Base-by-base conservation (phyloP, 2,329 filamentous ascomycete species). In the Talaromyces albobiverticillius region DNA sequence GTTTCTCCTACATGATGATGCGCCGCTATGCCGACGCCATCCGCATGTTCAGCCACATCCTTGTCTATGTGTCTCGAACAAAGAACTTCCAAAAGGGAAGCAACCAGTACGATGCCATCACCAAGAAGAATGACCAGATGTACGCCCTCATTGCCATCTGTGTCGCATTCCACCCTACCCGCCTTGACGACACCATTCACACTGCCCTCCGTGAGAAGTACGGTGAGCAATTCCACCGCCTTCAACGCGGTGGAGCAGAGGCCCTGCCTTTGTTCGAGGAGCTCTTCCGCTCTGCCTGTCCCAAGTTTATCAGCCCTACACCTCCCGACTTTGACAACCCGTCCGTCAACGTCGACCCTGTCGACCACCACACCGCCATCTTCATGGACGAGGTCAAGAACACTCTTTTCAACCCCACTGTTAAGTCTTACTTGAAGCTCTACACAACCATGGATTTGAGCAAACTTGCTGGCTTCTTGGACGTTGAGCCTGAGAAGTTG, bases 1-100 rank as follows among this genome's bases (percentile, higher is more conserved):
- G 94, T 64, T 99, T 99, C 85, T 95, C 90, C 64, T 99, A 99
- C 87, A 97, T 99, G 93, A 99, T 99, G 94, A 95, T 97, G 90
- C 91, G 94, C 79, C 90, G 94, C 72, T 99, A 99, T 74, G 90
- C 91, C 76, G 94, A 99, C 76, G 94, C 94, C 74, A 96, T 99
- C 79, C 91, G 93, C 82, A 96, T 96, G 88, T 99, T 99, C 86
- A 95, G 90, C 82, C 94, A 99, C 83, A 99, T 99, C 76, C 86
- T 99, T 66, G 88, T 99, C 78, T 99, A 97, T 78, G 92, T 99
- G 63, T 96, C 91, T 64, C 84, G 94, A 68, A 99, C 94, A 71
- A 99, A 99, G 89, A 97, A 97, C 83, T 97, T 97, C 86, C 94
- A 99, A 79, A 99, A 97, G 86, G 95, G 92, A 74, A 88, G 72